Conservation (phyloP, 2,329 filamentous ascomycete genomes). For the Neocucurbitaria cava region DNA sequence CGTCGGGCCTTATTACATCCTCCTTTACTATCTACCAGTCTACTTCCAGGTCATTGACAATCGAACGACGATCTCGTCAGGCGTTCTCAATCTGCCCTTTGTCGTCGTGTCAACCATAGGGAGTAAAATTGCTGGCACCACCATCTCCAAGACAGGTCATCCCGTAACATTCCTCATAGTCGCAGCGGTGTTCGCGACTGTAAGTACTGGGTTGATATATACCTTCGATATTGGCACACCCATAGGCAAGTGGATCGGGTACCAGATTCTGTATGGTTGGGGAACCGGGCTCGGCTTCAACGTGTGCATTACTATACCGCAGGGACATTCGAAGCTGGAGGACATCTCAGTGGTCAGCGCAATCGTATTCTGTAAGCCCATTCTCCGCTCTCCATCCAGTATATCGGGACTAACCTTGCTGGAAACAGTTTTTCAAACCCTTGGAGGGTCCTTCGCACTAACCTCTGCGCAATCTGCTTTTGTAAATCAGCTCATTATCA, state of each 20-base stretch:
- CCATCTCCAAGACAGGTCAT: conserved; percentile 34
- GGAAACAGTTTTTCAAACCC: conserved; percentile 43
- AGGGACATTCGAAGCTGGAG: conserved; percentile 40
- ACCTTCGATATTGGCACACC: conserved; percentile 49
- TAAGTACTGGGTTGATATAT: conserved; percentile 52
- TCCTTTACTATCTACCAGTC: conserved; percentile 57
- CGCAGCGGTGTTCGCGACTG: conserved; percentile 36
- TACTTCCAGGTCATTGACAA: conserved; percentile 56
- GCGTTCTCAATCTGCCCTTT: conserved; percentile 53
- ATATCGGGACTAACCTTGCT: conserved; percentile 6
- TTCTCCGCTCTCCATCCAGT: not conserved
- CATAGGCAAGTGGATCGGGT: conserved; percentile 54
- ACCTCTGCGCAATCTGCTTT: conserved; percentile 51
- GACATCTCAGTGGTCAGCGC: conserved; percentile 48
- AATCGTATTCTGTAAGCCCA: conserved; percentile 39
- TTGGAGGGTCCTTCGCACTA: conserved; percentile 51
- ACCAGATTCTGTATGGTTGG: conserved; percentile 53
- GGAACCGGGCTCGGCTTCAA: conserved; percentile 39
- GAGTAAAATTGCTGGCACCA: not conserved
- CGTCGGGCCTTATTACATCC: conserved; percentile 44
- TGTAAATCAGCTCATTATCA: conserved; percentile 30
- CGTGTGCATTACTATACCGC: conserved; percentile 44
- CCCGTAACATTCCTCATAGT: conserved; percentile 44
- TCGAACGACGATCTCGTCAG: conserved; percentile 44
- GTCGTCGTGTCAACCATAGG: conserved; percentile 42